Conservation (phyloP, 108 stramenopile genomes). For the Cylindrotheca fusiformis region DNA sequence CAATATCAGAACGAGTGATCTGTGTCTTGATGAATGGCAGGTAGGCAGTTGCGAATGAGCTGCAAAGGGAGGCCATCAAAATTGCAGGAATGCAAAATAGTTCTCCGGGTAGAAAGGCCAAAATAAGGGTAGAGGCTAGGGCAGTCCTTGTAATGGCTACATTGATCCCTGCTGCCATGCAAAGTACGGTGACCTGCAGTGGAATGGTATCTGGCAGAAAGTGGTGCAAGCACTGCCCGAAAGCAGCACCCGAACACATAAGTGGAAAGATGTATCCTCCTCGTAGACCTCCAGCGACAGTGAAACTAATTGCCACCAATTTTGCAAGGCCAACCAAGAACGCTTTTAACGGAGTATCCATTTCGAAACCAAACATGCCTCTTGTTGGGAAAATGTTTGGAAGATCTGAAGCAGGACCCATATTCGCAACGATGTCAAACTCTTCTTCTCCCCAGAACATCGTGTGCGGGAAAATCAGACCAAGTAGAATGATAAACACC, state of each 20-base stretch:
- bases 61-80: constrained; percentile 47
- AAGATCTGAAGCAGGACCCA: constrained; percentile 46
- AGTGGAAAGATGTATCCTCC: constrained; percentile 72
- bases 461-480: constrained; percentile 60
- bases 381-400: constrained; percentile 58
- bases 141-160: constrained; percentile 68
- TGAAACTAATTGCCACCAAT: constrained; percentile 60
- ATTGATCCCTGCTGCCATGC: constrained; percentile 63
- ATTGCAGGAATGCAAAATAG: constrained; percentile 46
- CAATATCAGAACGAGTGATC: constrained; percentile 53
- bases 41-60: constrained; percentile 59
- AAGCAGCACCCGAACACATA: constrained; percentile 54
- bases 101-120: constrained; percentile 55
- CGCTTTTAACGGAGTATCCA: constrained; percentile 33
- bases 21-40: constrained; percentile 65
- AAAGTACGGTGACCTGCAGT: constrained; percentile 36
- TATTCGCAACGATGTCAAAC: constrained; percentile 43
- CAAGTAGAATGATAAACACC: constrained; percentile 32
- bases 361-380: constrained; percentile 60
- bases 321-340: constrained; percentile 53
- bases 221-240: constrained; percentile 46
- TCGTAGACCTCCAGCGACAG: constrained; percentile 63
- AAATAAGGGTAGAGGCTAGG: constrained; percentile 52
- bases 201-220: constrained; percentile 40
- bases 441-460: constrained; percentile 74